Conservation (phyloP, 2,329 filamentous ascomycete genomes). For the Cladosporium sp. region DNA sequence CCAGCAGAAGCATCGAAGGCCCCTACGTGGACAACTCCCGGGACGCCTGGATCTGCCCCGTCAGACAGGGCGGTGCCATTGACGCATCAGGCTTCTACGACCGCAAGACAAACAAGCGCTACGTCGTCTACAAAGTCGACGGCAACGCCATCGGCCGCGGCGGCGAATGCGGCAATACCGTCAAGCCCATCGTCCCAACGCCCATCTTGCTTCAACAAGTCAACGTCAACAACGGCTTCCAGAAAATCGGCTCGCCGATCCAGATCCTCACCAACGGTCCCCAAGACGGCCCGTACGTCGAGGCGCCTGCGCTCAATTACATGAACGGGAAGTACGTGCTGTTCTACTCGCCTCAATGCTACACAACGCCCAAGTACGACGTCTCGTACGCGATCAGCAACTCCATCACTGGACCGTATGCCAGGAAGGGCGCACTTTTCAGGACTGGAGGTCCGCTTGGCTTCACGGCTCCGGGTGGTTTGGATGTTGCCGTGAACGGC, state of each 20-base stretch:
- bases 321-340: slow-evolving; percentile 28
- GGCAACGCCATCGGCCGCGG: slow-evolving; percentile 27
- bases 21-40: slow-evolving; percentile 25
- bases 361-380: slow-evolving; percentile 25
- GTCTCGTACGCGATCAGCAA: slow-evolving; percentile 26
- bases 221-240: slow-evolving; percentile 21
- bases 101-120: slow-evolving; percentile 19
- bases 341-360: slow-evolving; percentile 31
- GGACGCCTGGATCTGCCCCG: slow-evolving; percentile 26
- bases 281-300: slow-evolving; percentile 29
- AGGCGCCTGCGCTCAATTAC: slow-evolving; percentile 27
- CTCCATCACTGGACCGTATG: slow-evolving; percentile 25
- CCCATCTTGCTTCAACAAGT: slow-evolving; percentile 30
- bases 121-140: slow-evolving; percentile 29
- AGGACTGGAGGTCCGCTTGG: slow-evolving; percentile 21
- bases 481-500: slow-evolving; percentile 30
- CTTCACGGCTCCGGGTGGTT: slow-evolving; percentile 27
- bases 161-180: slow-evolving; percentile 25
- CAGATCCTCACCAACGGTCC: slow-evolving; percentile 25
- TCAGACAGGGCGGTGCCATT: slow-evolving; percentile 25
- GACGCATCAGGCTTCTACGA: slow-evolving; percentile 26
- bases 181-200: slow-evolving; percentile 21
- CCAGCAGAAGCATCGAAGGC: slow-evolving; percentile 22
- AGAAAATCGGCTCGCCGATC: slow-evolving; percentile 19
- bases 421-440: slow-evolving; percentile 22